A percentile compares a stretch with the other conserved stretches of the same genome.
phyloP scores from a whole-genome alignment of 1,284 basidiomycete species.

The Singerocomus inundabilis region DNA sequence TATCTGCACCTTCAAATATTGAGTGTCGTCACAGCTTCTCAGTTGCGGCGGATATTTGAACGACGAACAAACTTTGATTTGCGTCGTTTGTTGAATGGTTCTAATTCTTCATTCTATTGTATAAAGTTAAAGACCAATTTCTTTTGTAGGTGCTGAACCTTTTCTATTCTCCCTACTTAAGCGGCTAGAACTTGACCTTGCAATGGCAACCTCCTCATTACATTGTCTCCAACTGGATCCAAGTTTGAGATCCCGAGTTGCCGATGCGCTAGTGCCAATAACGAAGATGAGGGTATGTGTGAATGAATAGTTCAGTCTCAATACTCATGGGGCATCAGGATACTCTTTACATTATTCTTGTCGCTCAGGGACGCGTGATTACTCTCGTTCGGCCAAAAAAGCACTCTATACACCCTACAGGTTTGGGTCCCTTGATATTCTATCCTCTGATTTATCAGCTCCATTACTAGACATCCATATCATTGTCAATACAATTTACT shows the following conservation, averaged over 20 bases:
- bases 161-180: constrained; percentile 73
- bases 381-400: constrained; percentile 88
- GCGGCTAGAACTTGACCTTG: constrained; percentile 75
- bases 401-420: constrained; percentile 93
- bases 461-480: constrained; percentile 73
- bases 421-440: constrained; percentile 39
- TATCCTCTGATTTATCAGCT: constrained; percentile 2
- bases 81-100: constrained; percentile 79
- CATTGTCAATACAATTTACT: constrained; percentile 77
- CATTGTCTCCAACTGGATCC: constrained; percentile 79
- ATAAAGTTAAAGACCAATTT: neutral
- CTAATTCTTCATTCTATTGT: neutral
- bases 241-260: constrained; percentile 64
- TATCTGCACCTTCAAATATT: constrained; percentile 92
- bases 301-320: neutral
- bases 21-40: constrained; percentile 83
- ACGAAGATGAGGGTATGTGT: constrained; percentile 72
- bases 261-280: constrained; percentile 73
- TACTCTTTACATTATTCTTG: constrained; percentile 85
- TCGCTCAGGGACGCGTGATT: constrained; percentile 78
- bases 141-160: constrained; percentile 68
- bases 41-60: constrained; percentile 84
- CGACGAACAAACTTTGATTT: constrained; percentile 91
- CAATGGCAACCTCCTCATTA: constrained; percentile 78
- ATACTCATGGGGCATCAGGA: constrained; percentile 50